Percentiles rank a stretch among this genome's conserved stretches.
These are phyloP conservation scores for Blastobotrys capitulatus DNA, from an alignment of 1,139 yeast genomes.

Conservation along the genomic window DNA sequence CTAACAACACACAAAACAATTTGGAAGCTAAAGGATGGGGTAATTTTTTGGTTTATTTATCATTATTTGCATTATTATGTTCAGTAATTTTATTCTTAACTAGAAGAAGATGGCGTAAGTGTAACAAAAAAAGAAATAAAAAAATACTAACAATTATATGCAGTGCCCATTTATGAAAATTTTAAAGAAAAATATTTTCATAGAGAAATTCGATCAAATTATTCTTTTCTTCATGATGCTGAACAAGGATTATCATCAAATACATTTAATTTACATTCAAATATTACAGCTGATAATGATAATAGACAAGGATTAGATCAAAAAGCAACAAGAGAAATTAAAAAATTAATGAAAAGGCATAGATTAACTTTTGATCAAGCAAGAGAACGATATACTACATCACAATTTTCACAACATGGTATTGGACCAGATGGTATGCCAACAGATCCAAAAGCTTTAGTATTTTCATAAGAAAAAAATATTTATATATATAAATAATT, in stretches of 20 bases:
- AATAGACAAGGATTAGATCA: conserved; percentile 57
- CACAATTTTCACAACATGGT: conserved; percentile 45
- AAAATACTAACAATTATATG: background rate
- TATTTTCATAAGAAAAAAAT: conserved; percentile 29
- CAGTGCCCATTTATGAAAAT: conserved; percentile 6
- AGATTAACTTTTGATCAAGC: conserved; percentile 65
- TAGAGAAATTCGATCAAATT: conserved; percentile 1
- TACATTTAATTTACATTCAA: conserved; percentile 51
- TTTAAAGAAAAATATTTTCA: background rate
- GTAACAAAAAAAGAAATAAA: no score
- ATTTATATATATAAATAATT: background rate
- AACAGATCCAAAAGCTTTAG: conserved; percentile 45
- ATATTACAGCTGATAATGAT: conserved; percentile 42
- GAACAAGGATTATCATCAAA: conserved; percentile 62
- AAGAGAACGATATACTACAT: conserved; percentile 46
- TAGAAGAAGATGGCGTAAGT: conserved; percentile 8
- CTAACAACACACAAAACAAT: background rate
- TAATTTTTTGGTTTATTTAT: background rate
- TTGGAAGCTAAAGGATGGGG: conserved; percentile 9
- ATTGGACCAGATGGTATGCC: conserved; percentile 41
- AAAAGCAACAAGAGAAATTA: conserved; percentile 47
- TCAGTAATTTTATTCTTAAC: conserved; percentile 2
- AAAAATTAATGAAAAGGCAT: conserved; percentile 48
- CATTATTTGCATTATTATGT: conserved; percentile 1
- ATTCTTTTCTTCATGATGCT: conserved; percentile 52